Base-by-base conservation (phyloP, 352 stramenopile genomes). In the Pythium phragmitis region DNA sequence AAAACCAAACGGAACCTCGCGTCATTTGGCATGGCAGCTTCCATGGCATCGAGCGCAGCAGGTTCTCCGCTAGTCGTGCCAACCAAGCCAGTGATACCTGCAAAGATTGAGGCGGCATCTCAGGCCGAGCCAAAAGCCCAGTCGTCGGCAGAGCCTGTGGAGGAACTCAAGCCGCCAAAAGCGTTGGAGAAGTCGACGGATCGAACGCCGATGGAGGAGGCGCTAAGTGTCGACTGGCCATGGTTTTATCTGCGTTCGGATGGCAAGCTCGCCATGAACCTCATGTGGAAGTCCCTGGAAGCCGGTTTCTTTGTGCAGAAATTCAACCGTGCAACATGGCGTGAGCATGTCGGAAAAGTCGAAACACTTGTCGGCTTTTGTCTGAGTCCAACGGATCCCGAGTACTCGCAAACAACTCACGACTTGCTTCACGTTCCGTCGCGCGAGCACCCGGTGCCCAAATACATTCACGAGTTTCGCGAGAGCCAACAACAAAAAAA, bases 251-350 rank as follows among this genome's bases (percentile, higher is more conserved):
- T 94, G 47, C 80, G 83, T 5, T 92, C 83, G 11, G 85, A 94
- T 33, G 85, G 81, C 42, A 94, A 94, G 63, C 63, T 94, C 37
- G 85, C 85, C 4, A 94, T 94, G 83, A 89, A 90, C n/a, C 63
- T 87, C 1, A 85, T 92, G 36, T 94, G 85, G 85, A 74, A 77
- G 30, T 87, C 83, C 12, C 71, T 94, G 6, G 82, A 91, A 33
- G 75, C 76, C 1, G 74, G 78, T 0, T 92, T 90, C 59, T 93
- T 88, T 45, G 46, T 75, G 6, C 50, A 66, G 30, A 87, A 88
- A 23, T 63, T 64, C 4, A 36, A 72, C 42, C 39, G 14, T 19
- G 21, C 56, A 9, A 73, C 67, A 12, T 73, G 60, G 60, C 14
- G 8, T 3, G 11, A 55, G 7, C 26, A 66, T 42, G 19, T 68